A percentile compares a stretch with the other conserved stretches of the same genome.
phyloP scores from a whole-genome alignment of 192 early-diverging fungal genomes.

The Phlyctochytrium bullatum region DNA sequence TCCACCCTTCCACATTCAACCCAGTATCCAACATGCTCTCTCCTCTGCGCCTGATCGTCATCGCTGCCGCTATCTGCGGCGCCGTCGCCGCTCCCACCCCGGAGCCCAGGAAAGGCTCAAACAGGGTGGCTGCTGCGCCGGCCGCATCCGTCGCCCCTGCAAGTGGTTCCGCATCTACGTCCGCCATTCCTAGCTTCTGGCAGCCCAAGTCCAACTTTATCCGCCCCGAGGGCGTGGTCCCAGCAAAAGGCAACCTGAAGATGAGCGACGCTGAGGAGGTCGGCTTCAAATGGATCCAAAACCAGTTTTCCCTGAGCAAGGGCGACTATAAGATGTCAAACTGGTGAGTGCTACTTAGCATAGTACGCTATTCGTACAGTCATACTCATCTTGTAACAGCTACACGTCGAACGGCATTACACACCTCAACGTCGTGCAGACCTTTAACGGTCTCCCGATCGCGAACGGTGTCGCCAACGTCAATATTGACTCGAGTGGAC shows the following conservation, averaged over 20 bases:
- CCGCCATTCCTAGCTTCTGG: background rate
- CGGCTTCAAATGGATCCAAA: background rate
- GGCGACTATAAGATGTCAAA: background rate
- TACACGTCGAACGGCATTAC: conserved; percentile 48
- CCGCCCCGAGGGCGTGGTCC: background rate
- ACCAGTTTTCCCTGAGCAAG: background rate
- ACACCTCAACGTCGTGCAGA: conserved; percentile 79
- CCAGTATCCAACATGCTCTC: background rate
- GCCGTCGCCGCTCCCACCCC: background rate
- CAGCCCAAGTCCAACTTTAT: background rate
- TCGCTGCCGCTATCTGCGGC: background rate
- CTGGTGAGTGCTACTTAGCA: background rate
- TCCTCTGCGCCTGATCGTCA: background rate
- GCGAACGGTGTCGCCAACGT: conserved; percentile 83
- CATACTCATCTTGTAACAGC: background rate
- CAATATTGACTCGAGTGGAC: conserved; percentile 68
- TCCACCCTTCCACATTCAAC: background rate
- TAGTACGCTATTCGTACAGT: background rate
- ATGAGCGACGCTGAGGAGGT: background rate
- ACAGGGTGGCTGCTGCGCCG: background rate
- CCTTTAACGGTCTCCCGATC: conserved; percentile 64
- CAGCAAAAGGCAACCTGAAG: background rate
- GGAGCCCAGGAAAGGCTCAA: background rate
- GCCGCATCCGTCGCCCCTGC: too few relatives aligned
- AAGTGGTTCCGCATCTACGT: background rate